phyloP scores from a whole-genome alignment of 2,329 filamentous ascomycete genomes.

The Chaetomium globosum region DNA sequence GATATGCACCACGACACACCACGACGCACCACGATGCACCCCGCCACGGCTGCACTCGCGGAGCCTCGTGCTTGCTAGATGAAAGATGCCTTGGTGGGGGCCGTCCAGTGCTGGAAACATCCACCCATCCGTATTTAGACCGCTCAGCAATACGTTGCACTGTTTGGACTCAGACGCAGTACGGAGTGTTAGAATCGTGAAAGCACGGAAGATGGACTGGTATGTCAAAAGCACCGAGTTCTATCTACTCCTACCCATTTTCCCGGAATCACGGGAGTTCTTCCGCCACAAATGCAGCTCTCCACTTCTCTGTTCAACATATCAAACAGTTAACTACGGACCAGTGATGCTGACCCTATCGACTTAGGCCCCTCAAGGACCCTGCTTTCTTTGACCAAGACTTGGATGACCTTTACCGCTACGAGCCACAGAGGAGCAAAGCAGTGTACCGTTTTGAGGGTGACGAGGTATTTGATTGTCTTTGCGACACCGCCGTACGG shows the following conservation, averaged over 20 bases:
- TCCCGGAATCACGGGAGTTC: too few relatives aligned
- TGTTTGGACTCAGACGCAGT: not conserved
- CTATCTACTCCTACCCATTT: not conserved
- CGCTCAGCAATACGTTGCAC: not conserved
- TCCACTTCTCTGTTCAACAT: not conserved
- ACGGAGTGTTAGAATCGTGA: not conserved
- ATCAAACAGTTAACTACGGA: not conserved
- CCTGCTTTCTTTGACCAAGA: not conserved
- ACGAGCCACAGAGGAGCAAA: not conserved
- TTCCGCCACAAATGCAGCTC: too few relatives aligned
- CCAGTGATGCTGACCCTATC: not conserved
- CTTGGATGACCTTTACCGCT: not conserved
- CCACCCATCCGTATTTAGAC: not conserved
- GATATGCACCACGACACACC: not conserved
- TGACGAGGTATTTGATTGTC: not conserved
- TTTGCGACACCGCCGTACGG: too few relatives aligned
- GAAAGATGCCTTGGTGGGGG: not conserved
- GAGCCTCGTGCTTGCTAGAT: not conserved
- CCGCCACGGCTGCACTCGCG: not conserved
- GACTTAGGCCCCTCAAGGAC: not conserved
- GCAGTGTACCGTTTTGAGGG: not conserved
- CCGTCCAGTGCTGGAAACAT: not conserved
- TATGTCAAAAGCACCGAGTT: not conserved
- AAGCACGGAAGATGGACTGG: not conserved
- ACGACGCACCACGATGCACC: not conserved